These are phyloP conservation scores for Mentha longifolia DNA, from an alignment of 257 asterid genomes.

Conservation along the genomic window DNA sequence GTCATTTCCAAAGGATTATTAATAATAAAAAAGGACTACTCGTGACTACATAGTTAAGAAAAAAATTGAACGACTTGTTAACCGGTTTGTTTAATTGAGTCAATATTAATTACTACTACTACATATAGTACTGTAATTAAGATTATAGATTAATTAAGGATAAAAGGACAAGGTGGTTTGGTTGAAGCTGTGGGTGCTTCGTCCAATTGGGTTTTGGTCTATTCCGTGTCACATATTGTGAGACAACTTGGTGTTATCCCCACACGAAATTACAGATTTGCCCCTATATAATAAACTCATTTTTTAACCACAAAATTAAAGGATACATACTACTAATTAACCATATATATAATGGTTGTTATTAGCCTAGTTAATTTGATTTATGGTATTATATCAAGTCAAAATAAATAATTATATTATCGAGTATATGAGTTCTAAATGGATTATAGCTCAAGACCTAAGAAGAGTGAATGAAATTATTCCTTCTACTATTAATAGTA, in stretches of 20 bases:
- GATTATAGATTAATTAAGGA: background rate
- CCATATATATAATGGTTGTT: background rate
- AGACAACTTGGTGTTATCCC: constrained; percentile 21
- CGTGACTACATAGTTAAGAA: background rate
- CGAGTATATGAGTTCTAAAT: background rate
- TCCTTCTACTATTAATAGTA: background rate
- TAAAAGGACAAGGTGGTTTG: constrained; percentile 21
- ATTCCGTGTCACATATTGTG: constrained; percentile 27
- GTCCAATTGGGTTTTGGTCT: constrained; percentile 11
- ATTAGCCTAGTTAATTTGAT: background rate
- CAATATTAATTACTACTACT: constrained; percentile 20
- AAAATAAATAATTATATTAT: background rate
- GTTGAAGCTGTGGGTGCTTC: constrained; percentile 28
- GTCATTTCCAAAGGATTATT: background rate
- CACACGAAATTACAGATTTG: constrained; percentile 22
- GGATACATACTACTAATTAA: background rate
- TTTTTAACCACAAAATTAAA: background rate
- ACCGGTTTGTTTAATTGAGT: background rate
- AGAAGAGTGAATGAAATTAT: too few relatives aligned
- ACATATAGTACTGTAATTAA: too few relatives aligned
- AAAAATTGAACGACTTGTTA: background rate
- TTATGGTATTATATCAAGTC: background rate
- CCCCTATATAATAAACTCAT: constrained; percentile 4
- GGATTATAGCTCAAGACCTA: too few relatives aligned
- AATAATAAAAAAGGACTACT: too few relatives aligned